These are phyloP conservation scores for Fusarium chuoi DNA, from an alignment of 2,329 filamentous ascomycete genomes.

Conservation along the genomic window DNA sequence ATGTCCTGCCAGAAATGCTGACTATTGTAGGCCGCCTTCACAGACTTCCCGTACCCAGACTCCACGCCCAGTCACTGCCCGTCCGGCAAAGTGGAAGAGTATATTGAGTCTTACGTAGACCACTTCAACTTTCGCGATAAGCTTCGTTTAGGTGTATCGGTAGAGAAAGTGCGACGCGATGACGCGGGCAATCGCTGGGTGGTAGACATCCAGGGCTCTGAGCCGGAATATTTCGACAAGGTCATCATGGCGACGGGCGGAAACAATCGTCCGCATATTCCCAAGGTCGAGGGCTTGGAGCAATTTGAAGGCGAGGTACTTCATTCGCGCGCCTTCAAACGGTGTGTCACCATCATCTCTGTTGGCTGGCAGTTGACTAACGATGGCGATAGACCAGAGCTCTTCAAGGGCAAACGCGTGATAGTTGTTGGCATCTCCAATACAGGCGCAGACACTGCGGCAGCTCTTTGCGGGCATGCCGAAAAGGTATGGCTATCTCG, in stretches of 20 bases:
- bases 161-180: conserved; percentile 37
- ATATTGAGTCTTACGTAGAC: conserved; percentile 48
- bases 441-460: conserved; percentile 46
- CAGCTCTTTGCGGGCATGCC: conserved; percentile 48
- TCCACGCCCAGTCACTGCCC: conserved; percentile 41
- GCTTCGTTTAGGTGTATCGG: conserved; percentile 41
- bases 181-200: conserved; percentile 40
- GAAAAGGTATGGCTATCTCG: conserved; percentile 56
- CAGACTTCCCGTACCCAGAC: conserved; percentile 49
- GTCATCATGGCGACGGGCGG: conserved; percentile 50
- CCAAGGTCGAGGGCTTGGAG: conserved; percentile 49
- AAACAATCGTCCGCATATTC: conserved; percentile 50
- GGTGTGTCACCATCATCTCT: conserved; percentile 20
- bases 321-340: conserved; percentile 52
- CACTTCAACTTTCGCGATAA: conserved; percentile 45
- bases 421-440: conserved; percentile 57
- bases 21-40: conserved; percentile 46
- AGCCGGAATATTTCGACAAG: conserved; percentile 49
- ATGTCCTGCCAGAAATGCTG: rapidly evolving
- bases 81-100: conserved; percentile 44
- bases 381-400: conserved; percentile 26
- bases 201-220: conserved; percentile 41
- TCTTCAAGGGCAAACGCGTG: conserved; percentile 54
- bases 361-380: not conserved
- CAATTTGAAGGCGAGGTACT: conserved; percentile 52